A percentile compares a stretch with the other conserved stretches of the same genome.
phyloP scores from a whole-genome alignment of 176 grass and related monocot species.

The Oryza meyeriana region DNA sequence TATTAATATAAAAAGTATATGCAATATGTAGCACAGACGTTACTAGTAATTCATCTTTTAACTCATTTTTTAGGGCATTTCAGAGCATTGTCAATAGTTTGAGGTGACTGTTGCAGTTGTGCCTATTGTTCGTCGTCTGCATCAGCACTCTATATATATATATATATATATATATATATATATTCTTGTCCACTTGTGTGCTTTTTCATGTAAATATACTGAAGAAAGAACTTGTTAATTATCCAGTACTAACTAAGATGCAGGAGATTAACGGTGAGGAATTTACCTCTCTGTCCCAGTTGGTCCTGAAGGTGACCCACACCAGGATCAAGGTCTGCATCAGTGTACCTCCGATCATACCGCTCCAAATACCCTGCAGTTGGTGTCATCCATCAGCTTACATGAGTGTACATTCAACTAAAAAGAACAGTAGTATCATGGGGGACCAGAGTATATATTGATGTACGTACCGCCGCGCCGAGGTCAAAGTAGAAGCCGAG shows the following conservation, averaged over 20 bases:
- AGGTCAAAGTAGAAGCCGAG: slow-evolving; percentile 44
- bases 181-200: background rate
- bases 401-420: too few species aligned
- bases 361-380: slow-evolving; percentile 72
- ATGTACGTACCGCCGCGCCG: slow-evolving; percentile 7
- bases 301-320: slow-evolving; percentile 60
- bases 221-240: background rate
- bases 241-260: too few species aligned
- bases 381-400: background rate
- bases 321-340: slow-evolving; percentile 77
- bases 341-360: slow-evolving; percentile 74
- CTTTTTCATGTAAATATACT: background rate
- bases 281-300: slow-evolving; percentile 75
- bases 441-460: background rate
- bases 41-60: background rate
- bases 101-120: background rate
- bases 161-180: too few species aligned
- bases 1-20: background rate
- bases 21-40: background rate
- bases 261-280: background rate
- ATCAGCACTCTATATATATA: too few species aligned
- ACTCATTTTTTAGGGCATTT: background rate
- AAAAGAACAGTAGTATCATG: too few species aligned
- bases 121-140: background rate
- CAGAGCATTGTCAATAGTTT: too few species aligned